A percentile compares a stretch with the other conserved stretches of the same genome.
Conservation (phyloP, 768 basidiomycete species). For the Rhodotorula sphaerocarpa region DNA sequence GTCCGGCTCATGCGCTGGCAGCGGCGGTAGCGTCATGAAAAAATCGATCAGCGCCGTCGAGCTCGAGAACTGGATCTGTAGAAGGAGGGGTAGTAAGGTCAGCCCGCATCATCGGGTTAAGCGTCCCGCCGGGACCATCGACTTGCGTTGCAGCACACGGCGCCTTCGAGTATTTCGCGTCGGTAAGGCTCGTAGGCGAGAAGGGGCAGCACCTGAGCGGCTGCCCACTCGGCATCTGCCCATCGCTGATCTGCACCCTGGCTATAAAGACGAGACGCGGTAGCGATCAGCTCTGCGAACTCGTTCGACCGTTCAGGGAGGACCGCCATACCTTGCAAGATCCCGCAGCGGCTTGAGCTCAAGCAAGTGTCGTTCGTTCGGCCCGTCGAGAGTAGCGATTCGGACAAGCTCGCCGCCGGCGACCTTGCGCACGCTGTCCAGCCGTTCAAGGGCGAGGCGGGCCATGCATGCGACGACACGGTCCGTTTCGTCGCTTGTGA, state of each 20-base stretch:
- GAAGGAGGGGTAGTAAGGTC: background rate
- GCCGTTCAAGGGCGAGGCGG: slow-evolving; percentile 80
- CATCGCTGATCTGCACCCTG: slow-evolving; percentile 44
- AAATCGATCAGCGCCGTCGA: slow-evolving; percentile 27
- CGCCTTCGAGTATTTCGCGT: slow-evolving; percentile 13
- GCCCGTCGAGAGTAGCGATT: no score
- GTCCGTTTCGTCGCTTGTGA: slow-evolving; percentile 42
- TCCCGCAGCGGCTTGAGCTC: slow-evolving; percentile 40
- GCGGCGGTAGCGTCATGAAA: slow-evolving; percentile 58
- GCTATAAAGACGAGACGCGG: slow-evolving; percentile 49
- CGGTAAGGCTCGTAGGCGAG: slow-evolving; percentile 18
- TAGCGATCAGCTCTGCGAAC: slow-evolving; percentile 31
- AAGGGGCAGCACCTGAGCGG: slow-evolving; percentile 22
- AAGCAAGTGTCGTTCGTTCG: background rate
- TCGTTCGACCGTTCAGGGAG: background rate
- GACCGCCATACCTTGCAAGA: slow-evolving; percentile 48
- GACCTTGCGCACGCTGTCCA: slow-evolving; percentile 79
- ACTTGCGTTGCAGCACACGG: slow-evolving; percentile 9
- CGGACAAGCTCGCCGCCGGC: slow-evolving; percentile 56
- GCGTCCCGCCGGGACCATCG: no score
- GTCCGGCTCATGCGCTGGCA: slow-evolving; percentile 56
- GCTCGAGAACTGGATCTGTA: slow-evolving; percentile 37
- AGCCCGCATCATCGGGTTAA: slow-evolving; percentile 40
- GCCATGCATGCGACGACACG: slow-evolving; percentile 58
- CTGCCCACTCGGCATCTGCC: slow-evolving; percentile 14